Base-by-base conservation (phyloP, 306 rosid species). In the Luffa acutangula region DNA sequence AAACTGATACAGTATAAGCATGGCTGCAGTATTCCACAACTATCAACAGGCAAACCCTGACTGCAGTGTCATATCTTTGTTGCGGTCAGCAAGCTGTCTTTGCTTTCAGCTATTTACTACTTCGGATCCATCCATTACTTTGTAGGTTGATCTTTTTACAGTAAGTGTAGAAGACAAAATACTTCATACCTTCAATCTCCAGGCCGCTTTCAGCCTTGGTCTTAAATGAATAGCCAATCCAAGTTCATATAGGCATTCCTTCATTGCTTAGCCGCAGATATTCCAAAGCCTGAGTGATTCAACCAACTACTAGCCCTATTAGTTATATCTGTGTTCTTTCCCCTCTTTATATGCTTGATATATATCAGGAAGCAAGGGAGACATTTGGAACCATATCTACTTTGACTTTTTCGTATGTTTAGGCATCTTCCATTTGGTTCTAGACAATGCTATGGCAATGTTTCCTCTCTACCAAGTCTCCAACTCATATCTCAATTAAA, bases 171-270 rank as follows among this genome's bases (percentile, higher is more conserved):
- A 84, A 76, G 84, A 83, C 7, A 25, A 81, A 78, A 70, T 78
- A 80, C 37, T 86, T 88, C 58, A 63, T 76, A 25, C 80, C 84
- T 86, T 82, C 89, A 33, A 66, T 79, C 5, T 70, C 84, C 18
- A 80, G 80, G 42, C 69, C 82, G 36, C 13, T 80, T 36, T 81
- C 74, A 57, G 53, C 83, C 63, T 12, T 15, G 85, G 18, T 83
- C 87, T 80, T 54, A 84, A 51, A 4, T 89, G 81, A 73, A 82
- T 81, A 46, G 81, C 83, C 4, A 88, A 86, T 70, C 83, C 85
- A n/a, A 88, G 79, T 39, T 84, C 84, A 0, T 85, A 82, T 0
- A 79, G 81, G 18, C 82, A 86, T 34, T 83, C 91, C 81, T 81
- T 86, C 76, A 87, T 88, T 25, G 85, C 86, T 9, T 80, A 74